Base-by-base conservation (phyloP, 352 stramenopile species). In the Pythium oligandrum region DNA sequence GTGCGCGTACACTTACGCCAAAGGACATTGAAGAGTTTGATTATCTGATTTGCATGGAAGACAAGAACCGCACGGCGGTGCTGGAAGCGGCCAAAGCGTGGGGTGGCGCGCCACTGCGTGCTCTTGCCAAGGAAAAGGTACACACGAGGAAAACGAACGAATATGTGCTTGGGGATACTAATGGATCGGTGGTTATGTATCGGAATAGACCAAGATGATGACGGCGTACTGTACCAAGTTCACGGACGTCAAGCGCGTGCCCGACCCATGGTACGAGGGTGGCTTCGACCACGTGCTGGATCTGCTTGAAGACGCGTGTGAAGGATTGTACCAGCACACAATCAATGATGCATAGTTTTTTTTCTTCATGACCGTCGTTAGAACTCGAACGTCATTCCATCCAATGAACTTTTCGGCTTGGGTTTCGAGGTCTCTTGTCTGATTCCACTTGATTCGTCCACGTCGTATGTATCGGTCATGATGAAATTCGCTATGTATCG, bases 41-140 rank as follows among this genome's bases (percentile, higher is more conserved):
- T 57, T 79, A 91, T 54, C 93, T 96, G 59, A 76, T 96, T 34
- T 92, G 82, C 57, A 96, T 96, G 87, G 87, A 96, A 52, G 64
- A 78, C 52, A 86, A 84, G 66, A 96, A 96, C 70, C 73, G 73
- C 39, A 44, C 56, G n/a, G 83, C 84, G 2, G 84, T 96, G 57
- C 56, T 93, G 30, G 84, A 94, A 53, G 87, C 87, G 0, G 87
- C 86, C 1, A 57, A 84, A 8, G 64, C 83, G 37, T 96, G 87
- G 87, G 87, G 84, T n/a, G 86, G 85, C 33, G 69, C 51, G 3
- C 49, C 80, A 1, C 75, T 71, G 45, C 61, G 58, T 4, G 65
- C 75, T 45, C 49, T 86, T 3, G 83, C 80, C 12, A 66, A 75
- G 11, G 38, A 61, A 43, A 93, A 91, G 71, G 75, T 82, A 53